phyloP scores from a whole-genome alignment of 306 rosid genomes.

The Styphnolobium japonicum region DNA sequence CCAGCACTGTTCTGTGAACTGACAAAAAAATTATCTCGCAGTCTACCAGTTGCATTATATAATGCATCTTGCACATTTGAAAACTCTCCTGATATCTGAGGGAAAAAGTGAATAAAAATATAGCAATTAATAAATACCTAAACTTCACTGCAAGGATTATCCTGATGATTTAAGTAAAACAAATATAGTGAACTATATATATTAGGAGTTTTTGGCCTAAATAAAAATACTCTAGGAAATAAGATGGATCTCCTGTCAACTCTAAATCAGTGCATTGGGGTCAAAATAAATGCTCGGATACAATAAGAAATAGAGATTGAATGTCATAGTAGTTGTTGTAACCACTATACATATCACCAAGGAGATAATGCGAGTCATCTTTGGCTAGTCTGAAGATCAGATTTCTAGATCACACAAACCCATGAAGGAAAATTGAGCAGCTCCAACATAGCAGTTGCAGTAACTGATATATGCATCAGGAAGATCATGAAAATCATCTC shows the following conservation, averaged over 20 bases:
- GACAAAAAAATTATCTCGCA: slow-evolving; percentile 70
- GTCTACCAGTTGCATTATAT: slow-evolving; percentile 74
- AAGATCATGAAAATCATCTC: slow-evolving; percentile 3
- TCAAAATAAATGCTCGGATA: slow-evolving; percentile 2
- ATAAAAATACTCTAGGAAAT: neutral
- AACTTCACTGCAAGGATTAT: slow-evolving; percentile 1
- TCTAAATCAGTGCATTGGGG: neutral
- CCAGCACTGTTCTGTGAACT: slow-evolving; percentile 43
- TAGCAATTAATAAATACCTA: slow-evolving; percentile 11
- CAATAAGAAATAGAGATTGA: slow-evolving; percentile 4
- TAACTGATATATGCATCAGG: slow-evolving; percentile 10
- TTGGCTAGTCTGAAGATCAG: slow-evolving; percentile 16
- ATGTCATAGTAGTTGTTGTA: neutral
- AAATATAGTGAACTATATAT: neutral
- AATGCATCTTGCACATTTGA: slow-evolving; percentile 84
- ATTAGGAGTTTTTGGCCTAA: neutral
- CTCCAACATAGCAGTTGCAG: neutral
- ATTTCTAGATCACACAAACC: neutral
- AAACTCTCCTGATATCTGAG: slow-evolving; percentile 81
- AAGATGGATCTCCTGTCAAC: neutral
- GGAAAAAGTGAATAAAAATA: neutral
- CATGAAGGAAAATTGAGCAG: slow-evolving; percentile 1
- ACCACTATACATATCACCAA: neutral
- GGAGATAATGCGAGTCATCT: slow-evolving; percentile 9
- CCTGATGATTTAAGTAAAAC: slow-evolving; percentile 3